Evolutionary conservation across 169 alveolate species (phyloP).

Genomic region (Miamiensis avidus): DNA sequence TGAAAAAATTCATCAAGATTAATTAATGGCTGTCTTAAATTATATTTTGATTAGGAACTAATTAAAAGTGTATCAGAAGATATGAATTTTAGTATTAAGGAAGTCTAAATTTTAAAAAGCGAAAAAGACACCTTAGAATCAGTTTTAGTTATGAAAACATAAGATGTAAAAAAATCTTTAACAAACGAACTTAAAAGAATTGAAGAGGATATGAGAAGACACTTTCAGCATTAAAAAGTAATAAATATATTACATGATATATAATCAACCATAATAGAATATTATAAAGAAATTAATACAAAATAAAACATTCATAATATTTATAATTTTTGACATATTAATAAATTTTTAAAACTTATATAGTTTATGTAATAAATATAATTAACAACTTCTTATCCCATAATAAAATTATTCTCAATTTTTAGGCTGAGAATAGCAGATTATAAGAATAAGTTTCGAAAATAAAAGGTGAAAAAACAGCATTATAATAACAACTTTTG

Average conservation of each 20-base stretch:
- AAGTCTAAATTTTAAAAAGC: conserved; percentile 76
- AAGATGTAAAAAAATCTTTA: conserved; percentile 83
- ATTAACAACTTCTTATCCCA: too few relatives aligned
- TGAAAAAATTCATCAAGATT: too few relatives aligned
- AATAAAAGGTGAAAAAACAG: conserved; percentile 90
- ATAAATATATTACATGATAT: too few relatives aligned
- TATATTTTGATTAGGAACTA: conserved; percentile 53
- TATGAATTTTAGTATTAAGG: conserved; percentile 82
- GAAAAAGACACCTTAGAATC: conserved; percentile 85
- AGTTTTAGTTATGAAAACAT: conserved; percentile 80
- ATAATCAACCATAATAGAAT: too few relatives aligned
- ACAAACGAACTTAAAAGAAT: conserved; percentile 80
- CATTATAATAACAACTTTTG: conserved; percentile 81
- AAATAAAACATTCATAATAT: too few relatives aligned
- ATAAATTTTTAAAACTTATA: too few relatives aligned
- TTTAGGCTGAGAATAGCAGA: conserved; percentile 84
- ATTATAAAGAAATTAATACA: too few relatives aligned
- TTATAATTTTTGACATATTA: too few relatives aligned
- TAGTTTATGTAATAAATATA: too few relatives aligned
- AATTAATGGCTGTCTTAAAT: too few relatives aligned
- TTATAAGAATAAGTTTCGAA: conserved; percentile 86
- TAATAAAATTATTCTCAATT: too few relatives aligned
- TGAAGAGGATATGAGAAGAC: conserved; percentile 90
- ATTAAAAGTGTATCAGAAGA: conserved; percentile 77
- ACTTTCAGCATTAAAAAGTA: conserved; percentile 72